These are phyloP conservation scores for Aureobasidium zeae DNA, from an alignment of 2,329 filamentous ascomycete species.

Conservation along the genomic window DNA sequence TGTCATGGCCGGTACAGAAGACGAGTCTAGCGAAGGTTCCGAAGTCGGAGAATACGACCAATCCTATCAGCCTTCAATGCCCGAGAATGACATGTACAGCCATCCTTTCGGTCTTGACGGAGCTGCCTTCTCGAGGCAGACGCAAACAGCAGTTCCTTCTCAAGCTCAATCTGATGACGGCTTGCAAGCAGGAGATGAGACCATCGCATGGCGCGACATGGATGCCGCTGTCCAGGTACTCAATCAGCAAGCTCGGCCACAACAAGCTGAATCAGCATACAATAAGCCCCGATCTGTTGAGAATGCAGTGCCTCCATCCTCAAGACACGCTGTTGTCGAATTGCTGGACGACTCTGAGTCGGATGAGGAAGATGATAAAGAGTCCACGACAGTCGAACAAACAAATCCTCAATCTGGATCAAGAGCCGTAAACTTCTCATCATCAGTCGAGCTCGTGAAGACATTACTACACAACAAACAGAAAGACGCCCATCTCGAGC, in stretches of 20 bases:
- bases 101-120: conserved; percentile 3
- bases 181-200: conserved; percentile 1
- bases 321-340: conserved; percentile 5
- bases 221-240: conserved; percentile 14
- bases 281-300: conserved; percentile 21
- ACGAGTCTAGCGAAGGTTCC: background rate
- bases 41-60: background rate
- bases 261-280: conserved; percentile 6
- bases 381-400: background rate
- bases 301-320: background rate
- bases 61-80: conserved; percentile 9
- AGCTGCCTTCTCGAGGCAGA: background rate
- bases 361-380: conserved; percentile 21
- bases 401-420: background rate
- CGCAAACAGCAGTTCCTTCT: conserved; percentile 1
- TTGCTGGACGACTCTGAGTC: conserved; percentile 18
- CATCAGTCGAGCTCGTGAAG: background rate
- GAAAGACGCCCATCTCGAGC: conserved; percentile 4
- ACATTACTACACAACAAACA: background rate
- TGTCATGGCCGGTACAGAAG: background rate
- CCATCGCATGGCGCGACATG: conserved; percentile 7
- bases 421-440: background rate
- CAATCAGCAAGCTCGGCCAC: background rate
- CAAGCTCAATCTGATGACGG: background rate
- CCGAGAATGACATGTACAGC: conserved; percentile 6